Evolutionary conservation across 805 yeast species (phyloP).

Genomic region (Ogataea henricii): DNA sequence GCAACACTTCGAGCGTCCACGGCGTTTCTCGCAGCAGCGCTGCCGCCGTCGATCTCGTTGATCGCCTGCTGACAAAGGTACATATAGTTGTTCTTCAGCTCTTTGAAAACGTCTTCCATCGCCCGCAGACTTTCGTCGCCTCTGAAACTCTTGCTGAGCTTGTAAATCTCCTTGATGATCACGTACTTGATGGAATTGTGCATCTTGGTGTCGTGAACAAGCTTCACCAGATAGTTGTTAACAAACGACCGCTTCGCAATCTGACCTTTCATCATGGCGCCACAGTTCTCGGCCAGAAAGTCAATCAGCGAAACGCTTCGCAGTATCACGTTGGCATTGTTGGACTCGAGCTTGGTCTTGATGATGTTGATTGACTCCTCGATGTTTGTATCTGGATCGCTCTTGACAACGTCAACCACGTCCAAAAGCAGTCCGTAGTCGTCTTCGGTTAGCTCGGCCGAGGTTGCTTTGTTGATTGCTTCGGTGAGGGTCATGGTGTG

Average conservation of each 20-base stretch:
- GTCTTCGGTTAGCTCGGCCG: constrained; percentile 60
- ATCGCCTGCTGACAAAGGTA: constrained; percentile 34
- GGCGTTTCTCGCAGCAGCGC: background rate
- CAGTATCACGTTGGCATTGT: constrained; percentile 66
- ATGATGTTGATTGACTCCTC: constrained; percentile 48
- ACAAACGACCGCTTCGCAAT: constrained; percentile 62
- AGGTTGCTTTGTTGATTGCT: constrained; percentile 55
- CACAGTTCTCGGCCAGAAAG: constrained; percentile 76
- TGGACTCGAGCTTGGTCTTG: constrained; percentile 47
- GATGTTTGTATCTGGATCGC: constrained; percentile 60
- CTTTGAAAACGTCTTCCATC: constrained; percentile 60
- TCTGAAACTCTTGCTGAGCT: constrained; percentile 63
- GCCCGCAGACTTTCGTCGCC: constrained; percentile 76
- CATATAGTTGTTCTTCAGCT: constrained; percentile 47
- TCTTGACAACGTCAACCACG: constrained; percentile 65
- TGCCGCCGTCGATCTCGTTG: constrained; percentile 31
- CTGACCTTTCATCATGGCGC: constrained; percentile 63
- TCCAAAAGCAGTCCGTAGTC: constrained; percentile 67
- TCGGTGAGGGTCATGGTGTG: constrained; percentile 20
- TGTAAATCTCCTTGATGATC: constrained; percentile 66
- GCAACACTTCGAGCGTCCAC: constrained; percentile 1
- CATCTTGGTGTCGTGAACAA: constrained; percentile 54
- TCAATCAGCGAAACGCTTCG: constrained; percentile 56
- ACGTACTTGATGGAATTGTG: constrained; percentile 69
- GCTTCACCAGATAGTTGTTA: constrained; percentile 41